Conservation (phyloP, 768 basidiomycete genomes). For the Thelephora ganbajun region DNA sequence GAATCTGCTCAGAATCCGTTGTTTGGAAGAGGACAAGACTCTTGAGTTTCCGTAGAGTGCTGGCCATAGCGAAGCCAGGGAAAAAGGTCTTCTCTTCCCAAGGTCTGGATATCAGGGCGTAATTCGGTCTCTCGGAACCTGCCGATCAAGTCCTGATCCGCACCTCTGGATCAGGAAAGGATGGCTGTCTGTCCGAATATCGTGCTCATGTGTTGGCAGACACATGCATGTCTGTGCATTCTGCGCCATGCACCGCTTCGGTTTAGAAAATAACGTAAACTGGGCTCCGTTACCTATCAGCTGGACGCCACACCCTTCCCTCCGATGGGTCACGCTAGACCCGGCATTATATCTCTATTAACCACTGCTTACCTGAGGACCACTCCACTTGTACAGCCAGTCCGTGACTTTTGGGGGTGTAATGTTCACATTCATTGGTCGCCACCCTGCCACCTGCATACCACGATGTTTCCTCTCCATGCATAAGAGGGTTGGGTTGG, state of each 20-base stretch:
- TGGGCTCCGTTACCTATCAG: too few relatives aligned
- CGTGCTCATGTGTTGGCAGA: constrained; percentile 3
- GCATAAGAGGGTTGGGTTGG: constrained; percentile 10
- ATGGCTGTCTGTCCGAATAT: constrained; percentile 5
- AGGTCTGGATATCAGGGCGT: too few relatives aligned
- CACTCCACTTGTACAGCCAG: too few relatives aligned
- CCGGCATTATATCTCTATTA: too few relatives aligned
- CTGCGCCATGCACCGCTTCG: too few relatives aligned
- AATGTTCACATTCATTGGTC: constrained; percentile 9
- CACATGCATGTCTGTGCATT: constrained; percentile 5
- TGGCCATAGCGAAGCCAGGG: constrained; percentile 2
- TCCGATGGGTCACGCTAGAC: too few relatives aligned
- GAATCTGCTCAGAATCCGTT: constrained; percentile 24
- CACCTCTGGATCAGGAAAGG: constrained; percentile 3
- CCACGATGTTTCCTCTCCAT: constrained; percentile 16
- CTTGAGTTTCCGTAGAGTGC: constrained; percentile 14
- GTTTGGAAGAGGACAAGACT: constrained; percentile 14
- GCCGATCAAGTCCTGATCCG: not conserved
- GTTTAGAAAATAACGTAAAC: too few relatives aligned
- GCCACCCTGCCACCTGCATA: constrained; percentile 8
- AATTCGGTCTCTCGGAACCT: constrained; percentile 1
- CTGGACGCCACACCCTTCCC: too few relatives aligned
- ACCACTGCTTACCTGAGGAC: too few relatives aligned
- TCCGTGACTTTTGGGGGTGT: too few relatives aligned
- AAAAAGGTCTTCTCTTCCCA: not conserved